Conservation (phyloP, 2,329 filamentous ascomycete species). For the Sphaerostilbella broomeana region DNA sequence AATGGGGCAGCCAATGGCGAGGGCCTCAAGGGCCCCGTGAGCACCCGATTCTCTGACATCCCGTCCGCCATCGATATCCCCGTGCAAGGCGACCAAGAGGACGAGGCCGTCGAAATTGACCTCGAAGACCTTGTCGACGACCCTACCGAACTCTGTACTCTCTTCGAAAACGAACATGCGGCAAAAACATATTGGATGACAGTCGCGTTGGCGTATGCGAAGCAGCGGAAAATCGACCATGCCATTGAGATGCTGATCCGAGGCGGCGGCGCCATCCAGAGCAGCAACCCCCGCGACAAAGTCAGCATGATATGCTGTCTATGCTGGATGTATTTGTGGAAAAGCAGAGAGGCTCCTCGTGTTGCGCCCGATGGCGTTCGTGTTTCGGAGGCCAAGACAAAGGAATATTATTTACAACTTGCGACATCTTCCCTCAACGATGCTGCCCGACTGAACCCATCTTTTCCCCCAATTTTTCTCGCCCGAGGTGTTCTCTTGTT, state of each 20-base stretch:
- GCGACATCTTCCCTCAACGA: slow-evolving; percentile 93
- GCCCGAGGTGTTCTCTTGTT: slow-evolving; percentile 86
- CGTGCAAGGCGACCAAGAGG: slow-evolving; percentile 57
- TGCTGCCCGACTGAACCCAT: slow-evolving; percentile 86
- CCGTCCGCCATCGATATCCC: slow-evolving; percentile 60
- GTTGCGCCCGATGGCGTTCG: slow-evolving; percentile 55
- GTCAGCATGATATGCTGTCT: slow-evolving; percentile 77
- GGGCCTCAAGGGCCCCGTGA: slow-evolving; percentile 31
- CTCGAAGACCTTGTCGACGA: slow-evolving; percentile 88
- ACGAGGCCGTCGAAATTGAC: slow-evolving; percentile 83
- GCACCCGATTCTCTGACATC: slow-evolving; percentile 58
- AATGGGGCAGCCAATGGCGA: slow-evolving; percentile 39
- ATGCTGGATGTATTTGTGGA: slow-evolving; percentile 87
- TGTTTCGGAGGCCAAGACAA: slow-evolving; percentile 72
- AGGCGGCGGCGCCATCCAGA: slow-evolving; percentile 65
- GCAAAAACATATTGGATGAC: slow-evolving; percentile 95
- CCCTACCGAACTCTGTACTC: slow-evolving; percentile 86
- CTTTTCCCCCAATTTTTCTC: slow-evolving; percentile 84
- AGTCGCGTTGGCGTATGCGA: slow-evolving; percentile 94
- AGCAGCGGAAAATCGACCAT: slow-evolving; percentile 88
- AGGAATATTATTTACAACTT: slow-evolving; percentile 84
- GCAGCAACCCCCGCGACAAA: slow-evolving; percentile 71
- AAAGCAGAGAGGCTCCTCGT: slow-evolving; percentile 71
- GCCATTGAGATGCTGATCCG: slow-evolving; percentile 67
- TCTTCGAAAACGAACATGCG: slow-evolving; percentile 90